A percentile compares a stretch with the other conserved stretches of the same genome.
Evolutionary conservation across 2,329 filamentous ascomycete species (phyloP).

Genomic region (Emmonsiellopsis sp.): DNA sequence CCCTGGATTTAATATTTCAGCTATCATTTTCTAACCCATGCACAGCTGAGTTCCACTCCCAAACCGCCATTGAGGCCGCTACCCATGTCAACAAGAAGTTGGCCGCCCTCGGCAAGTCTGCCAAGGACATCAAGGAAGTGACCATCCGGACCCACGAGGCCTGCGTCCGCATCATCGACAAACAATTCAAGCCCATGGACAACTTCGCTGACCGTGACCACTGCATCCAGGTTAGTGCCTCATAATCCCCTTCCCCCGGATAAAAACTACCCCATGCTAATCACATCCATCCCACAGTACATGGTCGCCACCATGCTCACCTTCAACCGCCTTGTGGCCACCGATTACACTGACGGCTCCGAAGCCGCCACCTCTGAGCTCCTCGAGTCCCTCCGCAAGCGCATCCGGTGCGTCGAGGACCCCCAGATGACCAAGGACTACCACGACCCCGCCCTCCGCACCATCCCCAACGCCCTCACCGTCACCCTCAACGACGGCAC

Average conservation of each 20-base stretch:
- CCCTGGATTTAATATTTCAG: neutral
- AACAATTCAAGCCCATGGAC: conserved; percentile 99
- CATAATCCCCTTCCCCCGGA: neutral
- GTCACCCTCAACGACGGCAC: conserved; percentile 93
- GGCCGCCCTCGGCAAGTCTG: conserved; percentile 75
- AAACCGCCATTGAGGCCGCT: conserved; percentile 93
- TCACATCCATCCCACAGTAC: conserved; percentile 46
- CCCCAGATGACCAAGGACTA: conserved; percentile 91
- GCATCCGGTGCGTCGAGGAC: conserved; percentile 95
- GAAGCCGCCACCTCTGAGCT: conserved; percentile 86
- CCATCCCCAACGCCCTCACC: conserved; percentile 93
- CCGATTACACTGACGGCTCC: conserved; percentile 84
- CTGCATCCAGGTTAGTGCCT: conserved; percentile 66
- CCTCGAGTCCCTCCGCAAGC: conserved; percentile 83
- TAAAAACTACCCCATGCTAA: conserved; percentile 14
- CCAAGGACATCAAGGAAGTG: conserved; percentile 85
- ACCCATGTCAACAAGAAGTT: conserved; percentile 80
- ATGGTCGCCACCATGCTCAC: conserved; percentile 96
- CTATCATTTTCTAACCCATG: conserved; percentile 15
- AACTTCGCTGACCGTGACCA: conserved; percentile 99
- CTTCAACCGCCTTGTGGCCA: conserved; percentile 86
- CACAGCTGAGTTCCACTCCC: conserved; percentile 89
- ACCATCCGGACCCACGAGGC: conserved; percentile 97
- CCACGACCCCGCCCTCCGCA: conserved; percentile 86
- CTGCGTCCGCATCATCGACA: conserved; percentile 98